Evolutionary conservation across 805 yeast species (phyloP).

Genomic region (Kluyveromyces nonfermentans): DNA sequence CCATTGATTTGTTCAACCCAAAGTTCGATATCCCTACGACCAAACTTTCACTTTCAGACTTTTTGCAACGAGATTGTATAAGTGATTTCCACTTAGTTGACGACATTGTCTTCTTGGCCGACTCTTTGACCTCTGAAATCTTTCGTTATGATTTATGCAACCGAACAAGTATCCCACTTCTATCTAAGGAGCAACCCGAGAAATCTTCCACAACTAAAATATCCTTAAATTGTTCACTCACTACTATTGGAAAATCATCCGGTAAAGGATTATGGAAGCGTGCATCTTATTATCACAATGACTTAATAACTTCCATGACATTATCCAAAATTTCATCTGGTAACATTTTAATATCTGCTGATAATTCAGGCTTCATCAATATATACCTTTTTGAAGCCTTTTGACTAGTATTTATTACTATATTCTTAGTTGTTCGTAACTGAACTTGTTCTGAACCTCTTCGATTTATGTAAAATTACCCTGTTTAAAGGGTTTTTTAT

Average conservation of each 20-base stretch:
- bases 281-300: conserved; percentile 5
- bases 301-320: conserved; percentile 5
- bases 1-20: conserved; percentile 8
- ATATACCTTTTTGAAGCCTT: neutral
- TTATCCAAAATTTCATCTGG: neutral
- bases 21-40: conserved; percentile 2
- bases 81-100: conserved; percentile 7
- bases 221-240: neutral
- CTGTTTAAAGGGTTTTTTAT: neutral
- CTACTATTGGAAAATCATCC: neutral
- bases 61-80: conserved; percentile 1
- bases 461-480: neutral
- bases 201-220: neutral
- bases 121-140: conserved; percentile 12
- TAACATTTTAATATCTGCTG: conserved; percentile 11
- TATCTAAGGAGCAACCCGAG: neutral
- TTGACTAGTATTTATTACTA: neutral
- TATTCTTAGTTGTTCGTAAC: neutral
- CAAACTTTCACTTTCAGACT: neutral
- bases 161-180: neutral
- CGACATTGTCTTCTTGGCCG: conserved; percentile 12
- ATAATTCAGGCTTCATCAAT: conserved; percentile 17
- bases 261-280: neutral
- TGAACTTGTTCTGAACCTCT: neutral
- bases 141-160: conserved; percentile 12